These are phyloP conservation scores for Candida xyloterini DNA, from an alignment of 805 yeast species.

Conservation along the genomic window DNA sequence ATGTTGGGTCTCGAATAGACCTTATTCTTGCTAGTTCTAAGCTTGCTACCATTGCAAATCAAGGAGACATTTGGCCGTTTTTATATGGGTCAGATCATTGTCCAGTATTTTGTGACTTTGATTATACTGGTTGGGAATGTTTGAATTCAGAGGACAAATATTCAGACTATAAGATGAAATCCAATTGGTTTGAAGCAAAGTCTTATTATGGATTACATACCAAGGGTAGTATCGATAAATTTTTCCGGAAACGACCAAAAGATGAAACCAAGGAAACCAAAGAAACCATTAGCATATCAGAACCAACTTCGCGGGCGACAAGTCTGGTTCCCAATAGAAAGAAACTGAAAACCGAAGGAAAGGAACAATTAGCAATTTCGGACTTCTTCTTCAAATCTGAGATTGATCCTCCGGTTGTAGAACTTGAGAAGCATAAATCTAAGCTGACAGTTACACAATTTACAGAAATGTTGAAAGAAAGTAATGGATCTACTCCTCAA, in stretches of 20 bases:
- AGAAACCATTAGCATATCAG: not conserved
- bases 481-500: constrained; percentile 31
- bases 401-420: not conserved
- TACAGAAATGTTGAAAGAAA: constrained; percentile 19
- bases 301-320: not conserved
- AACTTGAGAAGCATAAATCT: not conserved
- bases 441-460: constrained; percentile 20
- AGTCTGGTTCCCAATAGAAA: constrained; percentile 6
- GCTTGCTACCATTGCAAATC: constrained; percentile 32
- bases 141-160: constrained; percentile 1
- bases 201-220: constrained; percentile 40
- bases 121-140: constrained; percentile 15
- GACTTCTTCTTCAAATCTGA: constrained; percentile 23
- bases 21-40: constrained; percentile 53
- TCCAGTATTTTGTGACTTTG: constrained; percentile 76
- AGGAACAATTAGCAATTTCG: constrained; percentile 23
- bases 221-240: constrained; percentile 30
- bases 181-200: constrained; percentile 53
- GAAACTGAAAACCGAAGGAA: constrained; percentile 1
- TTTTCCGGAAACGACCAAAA: constrained; percentile 21
- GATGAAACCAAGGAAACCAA: not conserved
- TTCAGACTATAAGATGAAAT: constrained; percentile 6
- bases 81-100: constrained; percentile 92
- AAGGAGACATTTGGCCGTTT: constrained; percentile 62
- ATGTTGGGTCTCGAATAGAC: constrained; percentile 88